These are phyloP conservation scores for Tylopilus intermedius DNA, from an alignment of 768 basidiomycete genomes.

Conservation along the genomic window DNA sequence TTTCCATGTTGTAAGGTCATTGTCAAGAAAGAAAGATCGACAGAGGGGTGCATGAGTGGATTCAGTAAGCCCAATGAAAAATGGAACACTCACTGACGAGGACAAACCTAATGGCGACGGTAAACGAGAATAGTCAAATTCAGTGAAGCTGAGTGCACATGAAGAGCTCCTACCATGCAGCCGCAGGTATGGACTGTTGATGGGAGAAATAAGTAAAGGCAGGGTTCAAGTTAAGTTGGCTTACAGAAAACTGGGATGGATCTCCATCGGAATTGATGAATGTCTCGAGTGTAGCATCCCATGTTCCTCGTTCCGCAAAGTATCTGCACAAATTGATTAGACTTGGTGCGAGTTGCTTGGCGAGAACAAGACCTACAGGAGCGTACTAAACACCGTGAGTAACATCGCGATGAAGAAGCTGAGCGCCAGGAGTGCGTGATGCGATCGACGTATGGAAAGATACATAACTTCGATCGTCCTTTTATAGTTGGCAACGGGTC, in stretches of 20 bases:
- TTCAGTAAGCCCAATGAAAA: neutral
- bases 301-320: slow-evolving; percentile 85
- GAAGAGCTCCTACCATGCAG: slow-evolving; percentile 56
- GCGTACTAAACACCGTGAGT: slow-evolving; percentile 80
- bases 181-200: slow-evolving; percentile 60
- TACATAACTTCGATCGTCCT: slow-evolving; percentile 94
- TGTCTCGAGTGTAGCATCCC: slow-evolving; percentile 74
- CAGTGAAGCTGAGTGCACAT: neutral
- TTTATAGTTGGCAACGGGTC: neutral
- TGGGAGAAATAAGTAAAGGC: neutral
- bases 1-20: neutral
- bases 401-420: slow-evolving; percentile 88
- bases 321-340: slow-evolving; percentile 43
- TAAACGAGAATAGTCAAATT: neutral
- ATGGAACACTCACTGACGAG: slow-evolving; percentile 59
- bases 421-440: slow-evolving; percentile 82
- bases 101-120: slow-evolving; percentile 48
- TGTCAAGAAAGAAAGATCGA: neutral
- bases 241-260: slow-evolving; percentile 70
- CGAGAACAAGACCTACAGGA: slow-evolving; percentile 48
- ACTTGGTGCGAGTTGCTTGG: neutral
- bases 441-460: slow-evolving; percentile 76
- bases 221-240: slow-evolving; percentile 13
- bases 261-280: slow-evolving; percentile 86
- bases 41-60: neutral